These are phyloP conservation scores for Mentha longifolia DNA, from an alignment of 257 asterid species.

Conservation along the genomic window DNA sequence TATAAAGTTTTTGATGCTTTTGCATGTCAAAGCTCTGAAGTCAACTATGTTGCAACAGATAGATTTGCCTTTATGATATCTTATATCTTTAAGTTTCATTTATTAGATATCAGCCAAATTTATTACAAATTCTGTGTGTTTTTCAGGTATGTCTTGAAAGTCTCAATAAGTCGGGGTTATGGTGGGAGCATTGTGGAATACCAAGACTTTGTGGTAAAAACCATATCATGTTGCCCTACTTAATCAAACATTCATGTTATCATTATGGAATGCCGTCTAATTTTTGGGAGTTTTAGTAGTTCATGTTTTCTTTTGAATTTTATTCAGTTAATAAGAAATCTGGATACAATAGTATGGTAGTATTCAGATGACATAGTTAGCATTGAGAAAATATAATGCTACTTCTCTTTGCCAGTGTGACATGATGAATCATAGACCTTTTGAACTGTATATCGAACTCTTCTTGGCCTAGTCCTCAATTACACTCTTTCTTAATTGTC, in stretches of 20 bases:
- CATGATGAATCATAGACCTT: neutral
- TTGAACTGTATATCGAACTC: neutral
- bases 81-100: conserved; percentile 17
- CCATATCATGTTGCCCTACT: conserved; percentile 1
- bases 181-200: conserved; percentile 93
- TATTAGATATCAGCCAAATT: conserved; percentile 22
- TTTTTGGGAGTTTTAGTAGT: neutral
- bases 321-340: conserved; percentile 2
- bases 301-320: neutral
- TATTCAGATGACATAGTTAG: neutral
- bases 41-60: conserved; percentile 8
- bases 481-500: conserved; percentile 20
- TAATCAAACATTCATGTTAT: neutral
- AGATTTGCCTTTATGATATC: conserved; percentile 13
- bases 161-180: conserved; percentile 87
- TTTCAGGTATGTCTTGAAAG: conserved; percentile 90
- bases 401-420: neutral
- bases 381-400: neutral
- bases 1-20: conserved; percentile 6
- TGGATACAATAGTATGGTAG: conserved; percentile 10
- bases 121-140: conserved; percentile 30
- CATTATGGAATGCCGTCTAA: conserved; percentile 14
- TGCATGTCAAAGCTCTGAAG: conserved; percentile 15
- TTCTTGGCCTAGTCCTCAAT: conserved; percentile 3
- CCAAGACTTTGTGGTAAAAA: conserved; percentile 91